A percentile compares a stretch with the other conserved stretches of the same genome.
These are phyloP conservation scores for Cladosporium colombiae DNA, from an alignment of 2,329 filamentous ascomycete species.

Conservation along the genomic window DNA sequence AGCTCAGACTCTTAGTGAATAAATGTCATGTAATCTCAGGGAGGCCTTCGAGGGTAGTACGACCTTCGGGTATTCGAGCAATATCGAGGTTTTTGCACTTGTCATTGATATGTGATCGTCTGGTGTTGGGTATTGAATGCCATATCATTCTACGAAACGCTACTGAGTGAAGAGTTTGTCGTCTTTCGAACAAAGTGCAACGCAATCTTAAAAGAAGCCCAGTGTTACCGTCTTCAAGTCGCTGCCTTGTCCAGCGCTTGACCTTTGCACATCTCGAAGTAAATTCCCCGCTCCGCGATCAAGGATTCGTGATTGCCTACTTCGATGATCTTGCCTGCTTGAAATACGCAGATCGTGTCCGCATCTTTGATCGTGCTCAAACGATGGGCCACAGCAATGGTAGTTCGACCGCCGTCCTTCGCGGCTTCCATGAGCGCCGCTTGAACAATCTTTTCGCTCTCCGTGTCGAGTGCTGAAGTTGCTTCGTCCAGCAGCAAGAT, in stretches of 20 bases:
- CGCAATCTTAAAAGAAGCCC: not conserved
- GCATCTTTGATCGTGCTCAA: slow-evolving; percentile 45
- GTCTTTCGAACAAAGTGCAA: not conserved
- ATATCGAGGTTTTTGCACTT: not conserved
- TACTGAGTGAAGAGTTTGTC: not conserved
- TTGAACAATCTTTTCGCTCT: slow-evolving; percentile 30
- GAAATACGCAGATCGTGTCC: slow-evolving; percentile 46
- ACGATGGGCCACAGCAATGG: slow-evolving; percentile 46
- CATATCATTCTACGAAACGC: not conserved
- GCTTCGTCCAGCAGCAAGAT: slow-evolving; percentile 31
- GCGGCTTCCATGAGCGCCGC: slow-evolving; percentile 36
- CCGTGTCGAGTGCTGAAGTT: slow-evolving; percentile 28
- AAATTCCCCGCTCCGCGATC: slow-evolving; percentile 42
- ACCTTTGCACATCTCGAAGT: slow-evolving; percentile 38
- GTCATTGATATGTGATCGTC: not conserved
- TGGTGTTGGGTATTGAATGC: not conserved
- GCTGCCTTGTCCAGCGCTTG: slow-evolving; percentile 38
- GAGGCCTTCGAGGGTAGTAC: too few species aligned
- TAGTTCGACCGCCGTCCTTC: slow-evolving; percentile 35
- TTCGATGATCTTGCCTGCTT: slow-evolving; percentile 42
- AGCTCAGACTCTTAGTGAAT: not conserved
- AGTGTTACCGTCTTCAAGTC: not conserved
- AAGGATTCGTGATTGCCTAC: slow-evolving; percentile 40
- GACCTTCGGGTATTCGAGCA: not conserved
- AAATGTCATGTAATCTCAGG: not conserved